Evolutionary conservation across 179 eudicot genomes (phyloP).

Genomic region (Gypsophila paniculata): DNA sequence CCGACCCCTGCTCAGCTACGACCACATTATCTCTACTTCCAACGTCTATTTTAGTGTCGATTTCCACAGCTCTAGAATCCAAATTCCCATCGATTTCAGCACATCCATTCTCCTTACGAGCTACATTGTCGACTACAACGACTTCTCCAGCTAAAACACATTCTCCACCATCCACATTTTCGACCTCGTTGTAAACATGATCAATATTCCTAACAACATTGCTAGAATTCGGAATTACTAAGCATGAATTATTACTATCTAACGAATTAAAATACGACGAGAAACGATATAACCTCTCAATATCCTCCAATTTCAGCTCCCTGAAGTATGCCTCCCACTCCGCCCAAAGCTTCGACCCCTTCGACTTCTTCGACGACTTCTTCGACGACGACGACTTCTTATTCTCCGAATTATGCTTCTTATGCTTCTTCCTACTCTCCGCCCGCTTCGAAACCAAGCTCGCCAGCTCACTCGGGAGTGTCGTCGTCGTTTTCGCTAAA

Average conservation of each 20-base stretch:
- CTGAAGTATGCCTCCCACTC: constrained; percentile 76
- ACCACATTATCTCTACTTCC: neutral
- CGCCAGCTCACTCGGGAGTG: constrained; percentile 63
- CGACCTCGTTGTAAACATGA: constrained; percentile 1
- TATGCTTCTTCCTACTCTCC: constrained; percentile 70
- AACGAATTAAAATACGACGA: constrained; percentile 28
- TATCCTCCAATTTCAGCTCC: constrained; percentile 52
- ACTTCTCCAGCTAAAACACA: neutral
- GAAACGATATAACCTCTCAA: constrained; percentile 50
- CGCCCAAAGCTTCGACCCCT: constrained; percentile 48
- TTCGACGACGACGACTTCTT: constrained; percentile 44
- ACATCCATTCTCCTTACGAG: constrained; percentile 24
- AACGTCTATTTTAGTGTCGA: neutral
- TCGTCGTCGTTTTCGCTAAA: constrained; percentile 34
- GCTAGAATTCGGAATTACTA: constrained; percentile 37
- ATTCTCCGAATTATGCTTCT: constrained; percentile 51
- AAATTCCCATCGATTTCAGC: constrained; percentile 5
- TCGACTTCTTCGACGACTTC: constrained; percentile 37
- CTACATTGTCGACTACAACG: constrained; percentile 16
- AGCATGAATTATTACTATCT: constrained; percentile 36
- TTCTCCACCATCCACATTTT: neutral
- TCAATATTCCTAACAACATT: neutral
- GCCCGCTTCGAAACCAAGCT: constrained; percentile 47
- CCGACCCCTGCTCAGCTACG: constrained; percentile 26
- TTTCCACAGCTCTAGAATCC: neutral